Evolutionary conservation across 2,329 filamentous ascomycete genomes (phyloP).

Genomic region (Lojkania enalia): DNA sequence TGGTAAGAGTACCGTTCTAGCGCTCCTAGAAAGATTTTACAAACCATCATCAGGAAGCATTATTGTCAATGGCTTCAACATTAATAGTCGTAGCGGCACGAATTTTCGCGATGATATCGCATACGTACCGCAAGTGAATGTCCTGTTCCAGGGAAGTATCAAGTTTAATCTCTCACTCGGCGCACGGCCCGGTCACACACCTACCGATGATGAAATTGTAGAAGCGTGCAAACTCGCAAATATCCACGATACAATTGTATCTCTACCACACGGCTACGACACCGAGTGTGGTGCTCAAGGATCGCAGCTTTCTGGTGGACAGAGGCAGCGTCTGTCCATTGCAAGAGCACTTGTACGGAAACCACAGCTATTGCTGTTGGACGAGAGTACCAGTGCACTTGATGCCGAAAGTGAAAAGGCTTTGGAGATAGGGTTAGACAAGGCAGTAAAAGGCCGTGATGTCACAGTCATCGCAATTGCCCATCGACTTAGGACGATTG

Average conservation of each 20-base stretch:
- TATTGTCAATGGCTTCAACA: slow-evolving; percentile 56
- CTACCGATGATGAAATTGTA: slow-evolving; percentile 64
- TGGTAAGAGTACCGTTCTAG: slow-evolving; percentile 68
- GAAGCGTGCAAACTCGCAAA: slow-evolving; percentile 69
- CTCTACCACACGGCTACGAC: slow-evolving; percentile 66
- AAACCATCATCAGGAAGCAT: slow-evolving; percentile 54
- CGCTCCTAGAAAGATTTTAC: slow-evolving; percentile 59
- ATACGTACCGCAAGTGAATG: slow-evolving; percentile 53
- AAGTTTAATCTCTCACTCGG: slow-evolving; percentile 52
- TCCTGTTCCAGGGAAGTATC: slow-evolving; percentile 54
- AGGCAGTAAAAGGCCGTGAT: slow-evolving; percentile 35
- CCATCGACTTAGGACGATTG: slow-evolving; percentile 48
- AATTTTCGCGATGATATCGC: slow-evolving; percentile 51
- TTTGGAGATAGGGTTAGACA: slow-evolving; percentile 46
- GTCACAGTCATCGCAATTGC: slow-evolving; percentile 52
- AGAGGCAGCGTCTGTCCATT: slow-evolving; percentile 49
- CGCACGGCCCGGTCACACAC: slow-evolving; percentile 58
- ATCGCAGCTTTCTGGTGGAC: slow-evolving; percentile 48
- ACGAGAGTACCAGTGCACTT: slow-evolving; percentile 49
- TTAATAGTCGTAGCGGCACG: slow-evolving; percentile 44
- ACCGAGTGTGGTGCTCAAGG: slow-evolving; percentile 54
- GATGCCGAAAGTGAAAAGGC: slow-evolving; percentile 49
- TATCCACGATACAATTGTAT: slow-evolving; percentile 68
- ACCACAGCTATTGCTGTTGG: slow-evolving; percentile 46
- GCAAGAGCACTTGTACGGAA: slow-evolving; percentile 49